Evolutionary conservation across 2,329 filamentous ascomycete genomes (phyloP).

Genomic region (Venturia aucupariae): DNA sequence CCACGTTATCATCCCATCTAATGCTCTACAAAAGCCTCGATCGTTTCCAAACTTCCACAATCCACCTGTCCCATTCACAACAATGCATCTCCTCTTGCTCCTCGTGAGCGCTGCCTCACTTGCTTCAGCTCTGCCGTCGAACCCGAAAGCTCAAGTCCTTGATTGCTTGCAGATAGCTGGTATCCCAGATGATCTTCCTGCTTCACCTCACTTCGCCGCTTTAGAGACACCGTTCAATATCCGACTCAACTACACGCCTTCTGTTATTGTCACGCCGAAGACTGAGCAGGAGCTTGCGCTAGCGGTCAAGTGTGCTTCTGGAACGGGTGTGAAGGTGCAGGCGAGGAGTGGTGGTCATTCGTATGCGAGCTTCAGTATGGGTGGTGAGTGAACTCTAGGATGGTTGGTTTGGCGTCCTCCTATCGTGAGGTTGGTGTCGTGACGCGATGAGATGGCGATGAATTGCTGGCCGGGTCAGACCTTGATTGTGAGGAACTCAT

Average conservation of each 20-base stretch:
- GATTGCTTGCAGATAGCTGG: conserved; percentile 17
- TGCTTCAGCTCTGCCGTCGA: not conserved
- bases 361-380: conserved; percentile 43
- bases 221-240: conserved; percentile 25
- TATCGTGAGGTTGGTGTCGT: not conserved
- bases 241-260: conserved; percentile 34
- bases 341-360: conserved; percentile 57
- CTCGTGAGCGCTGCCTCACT: not conserved
- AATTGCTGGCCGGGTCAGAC: too few species aligned
- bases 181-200: conserved; percentile 17
- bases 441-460: not conserved
- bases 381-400: conserved; percentile 20
- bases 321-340: conserved; percentile 43
- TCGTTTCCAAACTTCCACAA: not conserved
- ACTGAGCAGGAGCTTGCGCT: conserved; percentile 45
- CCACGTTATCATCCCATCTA: not conserved
- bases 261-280: conserved; percentile 47
- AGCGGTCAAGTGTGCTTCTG: conserved; percentile 48
- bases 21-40: not conserved
- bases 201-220: conserved; percentile 19
- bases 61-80: not conserved
- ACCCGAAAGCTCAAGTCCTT: not conserved
- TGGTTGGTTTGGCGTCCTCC: not conserved
- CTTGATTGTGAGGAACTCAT: too few species aligned
- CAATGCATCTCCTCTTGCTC: not conserved